Percentiles rank a stretch among this genome's conserved stretches.
Conservation (phyloP, 345 rosid species). For the Syzygium aromaticum region DNA sequence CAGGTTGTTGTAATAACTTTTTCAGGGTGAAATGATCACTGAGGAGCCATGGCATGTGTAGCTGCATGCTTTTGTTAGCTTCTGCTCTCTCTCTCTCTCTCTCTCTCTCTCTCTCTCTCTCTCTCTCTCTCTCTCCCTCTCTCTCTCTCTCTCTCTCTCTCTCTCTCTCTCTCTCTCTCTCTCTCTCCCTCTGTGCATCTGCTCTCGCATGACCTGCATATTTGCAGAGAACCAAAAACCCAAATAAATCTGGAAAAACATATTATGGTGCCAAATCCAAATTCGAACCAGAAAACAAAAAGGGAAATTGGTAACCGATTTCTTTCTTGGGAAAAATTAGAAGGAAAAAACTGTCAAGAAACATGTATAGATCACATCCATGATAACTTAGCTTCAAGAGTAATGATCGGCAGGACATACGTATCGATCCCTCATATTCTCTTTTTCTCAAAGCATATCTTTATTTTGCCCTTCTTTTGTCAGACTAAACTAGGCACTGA, state of each 20-base stretch:
- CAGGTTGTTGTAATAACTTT: background rate
- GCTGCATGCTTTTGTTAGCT: background rate
- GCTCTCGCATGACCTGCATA: slow-evolving; percentile 2
- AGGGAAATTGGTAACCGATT: background rate
- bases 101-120: background rate
- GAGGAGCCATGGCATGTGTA: background rate
- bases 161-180: background rate
- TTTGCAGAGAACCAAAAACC: background rate
- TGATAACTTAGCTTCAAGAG: background rate
- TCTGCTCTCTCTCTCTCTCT: background rate
- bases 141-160: background rate
- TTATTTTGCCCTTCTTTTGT: background rate
- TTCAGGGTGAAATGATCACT: background rate
- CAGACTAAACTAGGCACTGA: background rate
- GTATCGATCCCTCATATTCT: background rate
- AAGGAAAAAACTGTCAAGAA: background rate
- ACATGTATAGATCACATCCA: background rate
- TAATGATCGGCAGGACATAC: background rate
- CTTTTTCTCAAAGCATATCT: background rate
- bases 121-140: background rate
- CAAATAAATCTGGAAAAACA: background rate
- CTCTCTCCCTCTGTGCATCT: background rate
- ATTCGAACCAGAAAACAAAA: background rate
- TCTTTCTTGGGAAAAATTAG: background rate
- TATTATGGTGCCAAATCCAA: background rate